Base-by-base conservation (phyloP, 768 basidiomycete species). In the Dacryopinax spathularia region DNA sequence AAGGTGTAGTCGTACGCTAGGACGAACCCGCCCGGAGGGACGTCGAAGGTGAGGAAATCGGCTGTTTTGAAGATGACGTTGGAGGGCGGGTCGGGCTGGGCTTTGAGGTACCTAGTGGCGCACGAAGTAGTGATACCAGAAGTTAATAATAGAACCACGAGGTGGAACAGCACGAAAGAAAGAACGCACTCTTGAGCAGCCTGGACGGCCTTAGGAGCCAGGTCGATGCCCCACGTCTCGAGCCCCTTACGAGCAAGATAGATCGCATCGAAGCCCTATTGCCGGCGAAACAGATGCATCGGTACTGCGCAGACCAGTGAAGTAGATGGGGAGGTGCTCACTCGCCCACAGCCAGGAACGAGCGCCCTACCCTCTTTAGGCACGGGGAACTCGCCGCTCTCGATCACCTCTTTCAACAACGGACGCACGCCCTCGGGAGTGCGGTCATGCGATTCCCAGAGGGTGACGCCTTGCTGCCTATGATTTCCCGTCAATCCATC, bases 1-100 rank as follows among this genome's bases (percentile, higher is more conserved):
- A 88, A 87, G 81, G 86, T 87, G 70, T 85, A 85, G 70, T 88
- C 87, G 67, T 83, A 85, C 5, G 85, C 74, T 15, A 88, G 70
- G 65, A 84, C 81, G 66, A 81, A 85, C 6, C 68, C 74, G 0
- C 56, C 63, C 2, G 69, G 68, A 1, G 70, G 66, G 20, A 76
- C 69, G 15, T 70, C 64, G 48, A 80, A 76, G 3, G 70, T 66
- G 74, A 87, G 87, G 73, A 87, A 88, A 71, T 87, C 82, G 0
- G 69, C 70, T 4, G 70, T 64, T 37, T 76, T 69, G 69, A 83
- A 80, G 1, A 66, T 68, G 2, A 78, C 76, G 3, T 77, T 74
- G 20, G 74, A 72, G 10, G 71, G 61, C 0, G 66, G 65, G 34
- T 68, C 65, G 16, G 63, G 41, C 3, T 66, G 62, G 13, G 10